Conservation (phyloP, 441 rosid species). For the Pelargonium cotyledonis region DNA sequence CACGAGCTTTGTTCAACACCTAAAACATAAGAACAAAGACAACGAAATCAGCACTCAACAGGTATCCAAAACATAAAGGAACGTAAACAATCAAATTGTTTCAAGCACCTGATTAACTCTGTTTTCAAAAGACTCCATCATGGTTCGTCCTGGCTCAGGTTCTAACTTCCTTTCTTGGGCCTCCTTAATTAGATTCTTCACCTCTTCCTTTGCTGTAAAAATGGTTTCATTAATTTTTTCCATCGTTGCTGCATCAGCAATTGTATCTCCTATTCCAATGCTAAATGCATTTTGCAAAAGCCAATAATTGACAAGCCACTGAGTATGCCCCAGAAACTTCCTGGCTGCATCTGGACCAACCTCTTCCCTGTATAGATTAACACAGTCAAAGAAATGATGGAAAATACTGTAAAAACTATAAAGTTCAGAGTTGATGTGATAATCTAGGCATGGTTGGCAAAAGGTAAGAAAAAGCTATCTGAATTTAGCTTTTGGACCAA, state of each 20-base stretch:
- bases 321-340: conserved; percentile 97
- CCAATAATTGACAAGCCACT: conserved; percentile 99
- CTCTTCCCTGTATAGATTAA: conserved; percentile 66
- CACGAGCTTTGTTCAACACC: conserved; percentile 98
- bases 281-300: conserved; percentile 93
- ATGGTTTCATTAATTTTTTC: conserved; percentile 89
- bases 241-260: conserved; percentile 98
- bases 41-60: not conserved
- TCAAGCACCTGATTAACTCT: conserved; percentile 80
- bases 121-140: conserved; percentile 97
- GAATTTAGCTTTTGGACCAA: not conserved
- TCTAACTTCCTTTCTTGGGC: conserved; percentile 74
- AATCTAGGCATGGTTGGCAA: not conserved
- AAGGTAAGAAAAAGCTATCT: not conserved
- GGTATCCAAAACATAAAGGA: conserved; percentile 4
- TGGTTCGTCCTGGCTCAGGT: conserved; percentile 95
- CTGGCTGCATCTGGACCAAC: conserved; percentile 99
- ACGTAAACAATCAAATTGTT: conserved; percentile 9
- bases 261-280: conserved; percentile 99
- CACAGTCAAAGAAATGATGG: not conserved
- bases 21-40: conserved; percentile 19
- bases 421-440: not conserved
- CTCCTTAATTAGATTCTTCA: conserved; percentile 65
- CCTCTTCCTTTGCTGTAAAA: conserved; percentile 68
- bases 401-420: conserved; percentile 7